A percentile compares a stretch with the other conserved stretches of the same genome.
Evolutionary conservation across 2,329 filamentous ascomycete species (phyloP).

Genomic region (Bretziella fagacearum): DNA sequence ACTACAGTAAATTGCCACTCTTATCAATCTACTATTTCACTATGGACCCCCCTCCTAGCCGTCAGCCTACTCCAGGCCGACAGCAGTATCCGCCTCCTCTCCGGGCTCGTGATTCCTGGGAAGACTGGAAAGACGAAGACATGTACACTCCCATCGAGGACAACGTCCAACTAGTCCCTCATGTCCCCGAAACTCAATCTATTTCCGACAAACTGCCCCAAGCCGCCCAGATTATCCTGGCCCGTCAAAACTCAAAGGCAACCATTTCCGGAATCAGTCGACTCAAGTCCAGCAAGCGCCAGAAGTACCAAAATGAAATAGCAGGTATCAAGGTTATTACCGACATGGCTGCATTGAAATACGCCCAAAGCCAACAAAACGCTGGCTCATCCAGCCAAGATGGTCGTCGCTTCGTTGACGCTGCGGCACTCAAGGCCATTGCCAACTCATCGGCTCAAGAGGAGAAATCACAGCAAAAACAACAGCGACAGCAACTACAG

Average conservation of each 20-base stretch:
- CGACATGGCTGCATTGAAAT: slow-evolving; percentile 40
- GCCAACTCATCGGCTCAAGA: slow-evolving; percentile 38
- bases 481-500: not conserved
- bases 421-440: slow-evolving; percentile 41
- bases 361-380: slow-evolving; percentile 8
- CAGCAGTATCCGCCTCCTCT: not conserved
- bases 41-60: not conserved
- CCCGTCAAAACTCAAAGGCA: slow-evolving; percentile 19
- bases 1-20: not conserved
- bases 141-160: slow-evolving; percentile 19
- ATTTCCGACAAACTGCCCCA: not conserved
- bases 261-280: slow-evolving; percentile 28
- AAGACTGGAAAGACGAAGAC: slow-evolving; percentile 35
- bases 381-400: slow-evolving; percentile 13
- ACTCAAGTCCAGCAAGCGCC: slow-evolving; percentile 41
- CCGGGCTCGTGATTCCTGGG: slow-evolving; percentile 26
- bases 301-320: slow-evolving; percentile 42
- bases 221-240: slow-evolving; percentile 1
- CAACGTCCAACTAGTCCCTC: slow-evolving; percentile 22
- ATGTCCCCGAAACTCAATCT: not conserved
- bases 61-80: not conserved
- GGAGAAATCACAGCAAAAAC: not conserved
- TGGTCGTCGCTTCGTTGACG: slow-evolving; percentile 36
- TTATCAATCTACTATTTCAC: not conserved
- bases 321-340: slow-evolving; percentile 54